These are phyloP conservation scores for Coprinopsis marcescibilis DNA, from an alignment of 768 basidiomycete species.

Conservation along the genomic window DNA sequence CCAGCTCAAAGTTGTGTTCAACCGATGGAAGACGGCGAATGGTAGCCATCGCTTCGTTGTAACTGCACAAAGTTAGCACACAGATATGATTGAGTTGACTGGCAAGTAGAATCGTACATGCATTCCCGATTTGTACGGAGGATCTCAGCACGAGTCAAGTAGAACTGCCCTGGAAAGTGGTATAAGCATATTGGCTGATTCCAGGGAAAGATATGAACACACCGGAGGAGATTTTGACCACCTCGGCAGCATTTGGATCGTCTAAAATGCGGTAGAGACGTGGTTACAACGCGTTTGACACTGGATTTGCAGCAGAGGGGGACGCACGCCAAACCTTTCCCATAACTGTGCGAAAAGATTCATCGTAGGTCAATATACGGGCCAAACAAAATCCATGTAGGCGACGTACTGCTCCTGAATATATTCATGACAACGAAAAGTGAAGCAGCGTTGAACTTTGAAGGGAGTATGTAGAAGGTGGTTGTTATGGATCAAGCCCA, in stretches of 20 bases:
- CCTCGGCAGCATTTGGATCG: constrained; percentile 91
- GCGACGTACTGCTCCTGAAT: constrained; percentile 68
- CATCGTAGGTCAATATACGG: constrained; percentile 1
- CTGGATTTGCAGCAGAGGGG: constrained; percentile 10
- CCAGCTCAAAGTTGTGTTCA: constrained; percentile 83
- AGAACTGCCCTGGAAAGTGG: constrained; percentile 58
- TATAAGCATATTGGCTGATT: background rate
- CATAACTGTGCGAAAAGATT: constrained; percentile 48
- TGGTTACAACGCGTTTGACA: constrained; percentile 13
- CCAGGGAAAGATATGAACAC: background rate
- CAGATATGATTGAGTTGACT: constrained; percentile 5
- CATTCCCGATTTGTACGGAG: constrained; percentile 92
- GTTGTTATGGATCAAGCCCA: constrained; percentile 8
- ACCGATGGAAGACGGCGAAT: constrained; percentile 77
- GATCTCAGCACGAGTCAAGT: constrained; percentile 85
- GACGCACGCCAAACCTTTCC: constrained; percentile 93
- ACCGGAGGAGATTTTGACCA: constrained; percentile 87
- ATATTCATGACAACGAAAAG: constrained; percentile 59
- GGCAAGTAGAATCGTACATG: constrained; percentile 60
- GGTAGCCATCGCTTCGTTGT: constrained; percentile 92
- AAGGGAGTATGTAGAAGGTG: constrained; percentile 16
- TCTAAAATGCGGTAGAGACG: constrained; percentile 43
- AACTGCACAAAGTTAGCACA: constrained; percentile 43
- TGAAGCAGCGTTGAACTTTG: too few relatives aligned
- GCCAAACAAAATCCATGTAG: constrained; percentile 1